Conservation (phyloP, 768 basidiomycete species). For the Termitomyces sp. region DNA sequence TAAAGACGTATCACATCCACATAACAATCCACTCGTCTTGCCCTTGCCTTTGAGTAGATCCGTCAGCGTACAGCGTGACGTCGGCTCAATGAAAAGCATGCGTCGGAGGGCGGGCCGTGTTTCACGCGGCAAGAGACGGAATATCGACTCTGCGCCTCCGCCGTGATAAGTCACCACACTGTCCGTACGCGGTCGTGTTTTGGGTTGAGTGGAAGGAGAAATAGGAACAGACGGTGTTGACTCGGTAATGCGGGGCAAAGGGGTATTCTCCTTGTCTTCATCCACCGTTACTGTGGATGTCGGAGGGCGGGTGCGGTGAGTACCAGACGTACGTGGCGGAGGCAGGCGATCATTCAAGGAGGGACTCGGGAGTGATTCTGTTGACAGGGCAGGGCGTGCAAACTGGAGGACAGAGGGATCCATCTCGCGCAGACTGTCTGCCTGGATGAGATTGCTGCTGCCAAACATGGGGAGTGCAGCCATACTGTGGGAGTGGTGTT, state of each 20-base stretch:
- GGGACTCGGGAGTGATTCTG: conserved; percentile 55
- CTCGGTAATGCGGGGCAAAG: conserved; percentile 12
- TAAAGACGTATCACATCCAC: conserved; percentile 54
- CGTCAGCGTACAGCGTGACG: conserved; percentile 85
- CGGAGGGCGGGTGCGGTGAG: conserved; percentile 8
- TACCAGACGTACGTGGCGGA: conserved; percentile 22
- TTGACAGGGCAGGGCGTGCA: conserved; percentile 71
- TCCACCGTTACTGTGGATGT: conserved; percentile 10
- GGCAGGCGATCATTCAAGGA: conserved; percentile 25
- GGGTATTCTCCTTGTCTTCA: conserved; percentile 9
- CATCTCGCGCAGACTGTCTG: conserved; percentile 50
- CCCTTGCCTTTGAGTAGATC: conserved; percentile 83
- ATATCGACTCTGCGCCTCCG: conserved; percentile 88
- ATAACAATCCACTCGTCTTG: conserved; percentile 71
- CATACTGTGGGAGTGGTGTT: conserved; percentile 25
- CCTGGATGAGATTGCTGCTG: conserved; percentile 14
- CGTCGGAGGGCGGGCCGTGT: conserved; percentile 83
- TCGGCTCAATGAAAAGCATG: conserved; percentile 91
- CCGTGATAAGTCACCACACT: conserved; percentile 65
- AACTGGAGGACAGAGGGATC: conserved; percentile 74
- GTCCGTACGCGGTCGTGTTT: conserved; percentile 33
- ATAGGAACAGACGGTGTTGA: conserved; percentile 3
- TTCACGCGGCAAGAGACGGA: conserved; percentile 92
- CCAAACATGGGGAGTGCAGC: conserved; percentile 29
- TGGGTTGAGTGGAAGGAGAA: background rate